These are phyloP conservation scores for Mentha longifolia DNA, from an alignment of 257 asterid species.

Conservation along the genomic window DNA sequence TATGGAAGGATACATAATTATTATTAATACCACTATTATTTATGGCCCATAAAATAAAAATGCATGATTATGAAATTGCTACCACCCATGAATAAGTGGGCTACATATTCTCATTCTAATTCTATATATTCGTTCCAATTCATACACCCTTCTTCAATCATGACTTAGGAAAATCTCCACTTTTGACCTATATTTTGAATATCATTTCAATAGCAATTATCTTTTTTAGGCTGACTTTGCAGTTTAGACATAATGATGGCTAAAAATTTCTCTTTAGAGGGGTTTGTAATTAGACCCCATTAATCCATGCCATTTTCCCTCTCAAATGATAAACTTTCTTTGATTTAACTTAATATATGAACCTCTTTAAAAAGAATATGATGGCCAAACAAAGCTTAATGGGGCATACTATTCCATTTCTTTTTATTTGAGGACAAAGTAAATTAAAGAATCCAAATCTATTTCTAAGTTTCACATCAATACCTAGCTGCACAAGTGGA, in stretches of 20 bases:
- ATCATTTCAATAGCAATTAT: constrained; percentile 4
- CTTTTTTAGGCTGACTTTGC: constrained; percentile 46
- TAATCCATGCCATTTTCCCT: constrained; percentile 41
- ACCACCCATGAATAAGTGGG: constrained; percentile 36
- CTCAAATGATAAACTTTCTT: constrained; percentile 21
- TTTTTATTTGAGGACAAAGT: background rate
- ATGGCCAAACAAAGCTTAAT: constrained; percentile 29
- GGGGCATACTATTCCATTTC: constrained; percentile 26
- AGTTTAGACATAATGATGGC: constrained; percentile 63
- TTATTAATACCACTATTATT: too few relatives aligned
- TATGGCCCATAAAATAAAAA: constrained; percentile 25
- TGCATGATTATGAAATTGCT: constrained; percentile 38
- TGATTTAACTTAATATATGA: constrained; percentile 20
- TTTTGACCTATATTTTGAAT: constrained; percentile 39
- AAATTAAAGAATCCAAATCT: constrained; percentile 7
- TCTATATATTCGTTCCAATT: constrained; percentile 31
- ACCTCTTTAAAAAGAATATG: constrained; percentile 9
- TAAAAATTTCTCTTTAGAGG: constrained; percentile 44
- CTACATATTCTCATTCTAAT: constrained; percentile 35
- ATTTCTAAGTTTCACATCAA: constrained; percentile 21
- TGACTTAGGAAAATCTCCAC: constrained; percentile 57
- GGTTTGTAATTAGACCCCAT: constrained; percentile 32
- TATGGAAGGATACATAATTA: too few relatives aligned
- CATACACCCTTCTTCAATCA: constrained; percentile 43
- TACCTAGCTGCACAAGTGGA: background rate